A percentile compares a stretch with the other conserved stretches of the same genome.
Conservation (phyloP, 2,329 filamentous ascomycete species). For the Blastomyces gilchristii region DNA sequence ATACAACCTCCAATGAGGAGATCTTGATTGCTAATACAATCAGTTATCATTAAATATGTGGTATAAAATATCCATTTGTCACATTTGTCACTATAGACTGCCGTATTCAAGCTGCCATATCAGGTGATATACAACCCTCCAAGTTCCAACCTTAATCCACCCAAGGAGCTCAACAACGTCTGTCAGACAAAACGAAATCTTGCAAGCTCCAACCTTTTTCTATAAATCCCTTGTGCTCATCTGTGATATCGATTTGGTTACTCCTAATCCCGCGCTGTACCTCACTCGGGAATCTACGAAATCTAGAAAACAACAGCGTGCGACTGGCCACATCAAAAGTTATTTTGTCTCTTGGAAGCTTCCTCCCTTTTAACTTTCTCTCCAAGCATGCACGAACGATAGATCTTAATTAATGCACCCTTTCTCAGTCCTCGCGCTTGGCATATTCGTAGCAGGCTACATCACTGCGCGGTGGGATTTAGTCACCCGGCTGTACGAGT, state of each 20-base stretch:
- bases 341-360: background rate
- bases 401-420: slow-evolving; percentile 66
- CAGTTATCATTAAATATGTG: too few species aligned
- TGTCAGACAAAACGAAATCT: background rate
- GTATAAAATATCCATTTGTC: too few species aligned
- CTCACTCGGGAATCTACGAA: background rate
- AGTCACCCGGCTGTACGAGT: slow-evolving; percentile 90
- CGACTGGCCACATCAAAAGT: background rate
- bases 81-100: too few species aligned
- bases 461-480: slow-evolving; percentile 99
- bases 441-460: slow-evolving; percentile 98
- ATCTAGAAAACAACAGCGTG: background rate
- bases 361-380: background rate
- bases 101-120: background rate
- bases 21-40: too few species aligned
- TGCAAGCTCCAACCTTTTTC: background rate
- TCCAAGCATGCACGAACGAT: slow-evolving; percentile 25
- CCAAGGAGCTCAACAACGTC: too few species aligned
- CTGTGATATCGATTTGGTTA: background rate
- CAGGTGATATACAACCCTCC: background rate
- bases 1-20: too few species aligned
- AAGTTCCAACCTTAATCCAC: background rate
- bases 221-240: background rate
- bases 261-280: background rate
- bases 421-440: slow-evolving; percentile 88